phyloP scores from a whole-genome alignment of 305 asterid genomes.

The Salvia sclarea region DNA sequence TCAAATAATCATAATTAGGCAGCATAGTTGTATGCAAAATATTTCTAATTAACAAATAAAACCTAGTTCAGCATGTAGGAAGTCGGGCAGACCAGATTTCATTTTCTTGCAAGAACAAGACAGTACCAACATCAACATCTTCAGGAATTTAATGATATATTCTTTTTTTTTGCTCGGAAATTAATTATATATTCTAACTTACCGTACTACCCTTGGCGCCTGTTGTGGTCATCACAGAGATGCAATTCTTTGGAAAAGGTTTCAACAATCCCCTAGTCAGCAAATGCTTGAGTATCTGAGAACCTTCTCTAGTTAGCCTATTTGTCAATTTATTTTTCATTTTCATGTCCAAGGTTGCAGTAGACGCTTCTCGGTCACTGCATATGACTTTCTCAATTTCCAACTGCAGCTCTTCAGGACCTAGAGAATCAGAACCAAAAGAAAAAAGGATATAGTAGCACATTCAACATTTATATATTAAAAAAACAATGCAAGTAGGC shows the following conservation, averaged over 20 bases:
- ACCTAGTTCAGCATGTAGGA: not conserved
- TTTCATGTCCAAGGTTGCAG: slow-evolving; percentile 85
- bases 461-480: slow-evolving; percentile 13
- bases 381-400: slow-evolving; percentile 80
- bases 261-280: slow-evolving; percentile 73
- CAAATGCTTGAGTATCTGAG: slow-evolving; percentile 76
- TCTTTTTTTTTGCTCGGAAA: too few relatives aligned
- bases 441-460: not conserved
- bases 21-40: not conserved
- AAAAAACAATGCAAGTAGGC: not conserved
- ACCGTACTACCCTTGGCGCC: slow-evolving; percentile 99
- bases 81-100: not conserved
- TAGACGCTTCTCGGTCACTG: slow-evolving; percentile 74
- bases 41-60: not conserved
- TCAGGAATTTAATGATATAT: slow-evolving; percentile 18
- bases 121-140: not conserved
- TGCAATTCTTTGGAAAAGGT: slow-evolving; percentile 95
- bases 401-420: slow-evolving; percentile 86
- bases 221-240: slow-evolving; percentile 91
- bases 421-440: slow-evolving; percentile 46
- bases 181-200: slow-evolving; percentile 35
- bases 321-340: slow-evolving; percentile 87
- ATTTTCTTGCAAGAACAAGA: not conserved
- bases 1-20: not conserved
- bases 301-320: slow-evolving; percentile 61